phyloP scores from a whole-genome alignment of 2,329 filamentous ascomycete genomes.

The Dactylellina parvicollis region DNA sequence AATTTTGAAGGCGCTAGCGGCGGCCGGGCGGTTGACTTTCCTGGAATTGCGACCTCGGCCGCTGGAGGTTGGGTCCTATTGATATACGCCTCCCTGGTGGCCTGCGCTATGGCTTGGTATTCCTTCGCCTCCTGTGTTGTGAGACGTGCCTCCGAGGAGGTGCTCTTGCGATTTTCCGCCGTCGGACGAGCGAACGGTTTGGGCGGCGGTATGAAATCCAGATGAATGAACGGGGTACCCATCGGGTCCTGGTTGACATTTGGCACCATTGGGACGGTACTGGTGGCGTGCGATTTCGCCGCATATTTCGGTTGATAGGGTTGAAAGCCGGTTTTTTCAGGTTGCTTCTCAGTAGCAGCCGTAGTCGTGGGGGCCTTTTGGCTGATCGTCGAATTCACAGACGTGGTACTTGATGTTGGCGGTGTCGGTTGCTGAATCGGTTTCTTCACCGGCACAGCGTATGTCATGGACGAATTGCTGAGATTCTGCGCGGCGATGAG shows the following conservation, averaged over 20 bases:
- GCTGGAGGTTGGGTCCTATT: conserved; percentile 32
- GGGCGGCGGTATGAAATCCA: conserved; percentile 43
- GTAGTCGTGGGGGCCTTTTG: too few species aligned
- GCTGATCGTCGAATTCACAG: conserved; percentile 26
- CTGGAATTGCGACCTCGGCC: conserved; percentile 22
- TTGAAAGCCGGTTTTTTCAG: conserved; percentile 27
- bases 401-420: conserved; percentile 34
- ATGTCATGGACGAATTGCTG: conserved; percentile 2
- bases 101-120: conserved; percentile 53
- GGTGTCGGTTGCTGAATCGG: conserved; percentile 28
- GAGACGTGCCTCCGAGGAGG: conserved; percentile 33
- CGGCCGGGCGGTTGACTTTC: conserved; percentile 19
- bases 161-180: conserved; percentile 19
- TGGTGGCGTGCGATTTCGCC: conserved; percentile 49
- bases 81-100: conserved; percentile 42
- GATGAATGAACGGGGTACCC: conserved; percentile 43
- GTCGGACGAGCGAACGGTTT: conserved; percentile 47
- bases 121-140: conserved; percentile 53
- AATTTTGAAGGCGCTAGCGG: conserved; percentile 44
- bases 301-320: conserved; percentile 53
- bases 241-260: conserved; percentile 24
- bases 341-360: conserved; percentile 16
- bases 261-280: conserved; percentile 35
- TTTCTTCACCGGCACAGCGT: neutral
- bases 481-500: conserved; percentile 14